Base-by-base conservation (phyloP, 1,284 basidiomycete genomes). In the Cutaneotrichosporon spelunceum region DNA sequence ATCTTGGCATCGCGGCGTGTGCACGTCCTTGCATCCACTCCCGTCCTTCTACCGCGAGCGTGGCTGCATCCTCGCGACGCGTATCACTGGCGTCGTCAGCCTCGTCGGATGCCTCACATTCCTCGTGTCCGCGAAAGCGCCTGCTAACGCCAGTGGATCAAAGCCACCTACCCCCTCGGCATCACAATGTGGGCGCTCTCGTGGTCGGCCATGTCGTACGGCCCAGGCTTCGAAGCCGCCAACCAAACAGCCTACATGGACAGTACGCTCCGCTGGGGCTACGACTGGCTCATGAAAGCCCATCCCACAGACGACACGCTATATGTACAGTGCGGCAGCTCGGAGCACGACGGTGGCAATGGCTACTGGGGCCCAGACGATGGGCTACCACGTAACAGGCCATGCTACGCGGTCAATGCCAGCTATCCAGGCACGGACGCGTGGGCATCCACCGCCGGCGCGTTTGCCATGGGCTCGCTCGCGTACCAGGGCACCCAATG, bases 271-370 rank as follows among this genome's bases (percentile, higher is more conserved):
- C 85, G 93, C 61, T 94, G 90, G 89, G 89, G 91, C 29, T 84
- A 92, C 52, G 89, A 93, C 78, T 96, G 91, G 91, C 80, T 95
- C 50, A 89, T 93, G 56, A 91, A 90, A 81, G 91, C 90, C 4
- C 91, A 95, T 76, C 87, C 92, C 0, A 81, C 84, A 19, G 81
- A 87, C 30, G 83, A 85, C 61, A 88, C 87, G 0, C 83, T 96
- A 34, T 90, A 85, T 68, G 88, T 94, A 42, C 87, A 90, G 75
- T 85, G 95, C 44, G 90, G 85, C 33, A 81, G 85, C 59, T 82
- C 86, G 82, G 21, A 23, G 11, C 21, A 36, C 34, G 72, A 84
- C 54, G 70, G 84, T 27, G 89, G 93, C 75, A 85, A 90, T 67
- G 82, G 82, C 3, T 96, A 94, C 62, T 79, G 78, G 78, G 91